Conservation (phyloP, 2,329 filamentous ascomycete genomes). For the Xylaria sp. region DNA sequence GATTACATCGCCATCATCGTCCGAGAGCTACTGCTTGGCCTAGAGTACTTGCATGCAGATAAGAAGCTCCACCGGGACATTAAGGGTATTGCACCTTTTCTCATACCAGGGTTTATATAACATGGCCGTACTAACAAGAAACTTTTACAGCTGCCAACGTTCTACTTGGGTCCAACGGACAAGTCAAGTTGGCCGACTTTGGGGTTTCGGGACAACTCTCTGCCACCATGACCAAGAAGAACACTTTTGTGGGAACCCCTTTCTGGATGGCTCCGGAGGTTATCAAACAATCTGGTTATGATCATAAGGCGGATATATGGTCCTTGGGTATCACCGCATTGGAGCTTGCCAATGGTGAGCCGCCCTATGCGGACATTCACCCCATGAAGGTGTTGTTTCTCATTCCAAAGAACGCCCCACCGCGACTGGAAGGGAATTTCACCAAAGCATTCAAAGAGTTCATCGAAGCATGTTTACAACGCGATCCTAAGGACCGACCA, state of each 20-base stretch:
- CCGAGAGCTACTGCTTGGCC: constrained; percentile 84
- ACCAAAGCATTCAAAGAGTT: constrained; percentile 87
- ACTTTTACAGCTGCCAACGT: constrained; percentile 82
- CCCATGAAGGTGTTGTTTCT: constrained; percentile 98
- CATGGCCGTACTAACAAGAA: constrained; percentile 36
- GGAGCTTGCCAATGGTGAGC: constrained; percentile 90
- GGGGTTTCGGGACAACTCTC: constrained; percentile 96
- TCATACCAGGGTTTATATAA: neutral
- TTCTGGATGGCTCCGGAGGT: constrained; percentile 99
- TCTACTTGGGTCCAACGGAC: constrained; percentile 85
- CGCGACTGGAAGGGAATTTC: constrained; percentile 82
- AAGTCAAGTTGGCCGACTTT: constrained; percentile 97
- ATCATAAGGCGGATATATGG: constrained; percentile 98
- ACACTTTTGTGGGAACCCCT: constrained; percentile 96
- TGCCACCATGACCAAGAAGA: constrained; percentile 99
- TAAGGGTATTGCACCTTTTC: constrained; percentile 70
- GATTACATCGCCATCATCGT: constrained; percentile 98
- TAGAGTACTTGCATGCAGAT: constrained; percentile 94
- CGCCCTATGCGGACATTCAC: constrained; percentile 95
- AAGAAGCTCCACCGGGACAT: constrained; percentile 97
- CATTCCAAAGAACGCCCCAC: constrained; percentile 93
- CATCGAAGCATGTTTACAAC: constrained; percentile 82
- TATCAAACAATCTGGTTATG: constrained; percentile 97
- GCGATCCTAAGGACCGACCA: constrained; percentile 89
- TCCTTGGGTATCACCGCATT: constrained; percentile 94